Base-by-base conservation (phyloP, 169 alveolate species). In the Sarcocystis neurona region DNA sequence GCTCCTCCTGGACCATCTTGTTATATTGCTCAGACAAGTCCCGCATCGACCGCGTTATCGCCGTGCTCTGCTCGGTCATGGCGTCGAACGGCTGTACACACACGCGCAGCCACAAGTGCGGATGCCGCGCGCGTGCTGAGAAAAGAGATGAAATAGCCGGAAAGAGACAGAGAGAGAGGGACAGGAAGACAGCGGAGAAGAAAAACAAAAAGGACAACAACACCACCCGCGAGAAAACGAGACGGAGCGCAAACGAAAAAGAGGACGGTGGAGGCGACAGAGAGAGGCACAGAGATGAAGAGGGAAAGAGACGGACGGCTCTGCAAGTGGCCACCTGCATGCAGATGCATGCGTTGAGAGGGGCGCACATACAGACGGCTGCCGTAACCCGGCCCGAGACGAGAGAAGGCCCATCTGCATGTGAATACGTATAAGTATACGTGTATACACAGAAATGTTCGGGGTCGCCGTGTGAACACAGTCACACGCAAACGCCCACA, bases 1-100 rank as follows among this genome's bases (percentile, higher is more conserved):
- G 89, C 93, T 98, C 99, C 63, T 97, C 99, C 92, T 97, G 97
- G 43, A 98, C 96, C 96, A 98, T 95, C 90, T 95, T 97, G 89
- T 97, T 96, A 94, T 99, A 99, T 50, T 94, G 94, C 74, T 93
- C 96, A 58, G 97, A 94, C 63, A 98, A 92, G 50, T 93, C 94
- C 50, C 96, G 91, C 92, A 98, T 94, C 50, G 96, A 95, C 70
- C 92, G 94, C 43, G 97, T 93, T 44, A 92, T 92, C 84, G 92
- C 96, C 77, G 94, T 93, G 91, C 96, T 97, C 75, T 94, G 95
- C 63, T 92, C 91, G 23, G 92, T 66, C 58, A 91, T 92, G 41
- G 94, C 95, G 68, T 94, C 74, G 78, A 85, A 93, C 43, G 93
- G 74, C 90, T 89, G 74, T 77, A 63, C 53, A 23, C 43, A 48